Percentiles rank a stretch among this genome's conserved stretches.
These are phyloP conservation scores for Saprolegnia parasitica DNA, from an alignment of 352 stramenopile species.

Conservation along the genomic window DNA sequence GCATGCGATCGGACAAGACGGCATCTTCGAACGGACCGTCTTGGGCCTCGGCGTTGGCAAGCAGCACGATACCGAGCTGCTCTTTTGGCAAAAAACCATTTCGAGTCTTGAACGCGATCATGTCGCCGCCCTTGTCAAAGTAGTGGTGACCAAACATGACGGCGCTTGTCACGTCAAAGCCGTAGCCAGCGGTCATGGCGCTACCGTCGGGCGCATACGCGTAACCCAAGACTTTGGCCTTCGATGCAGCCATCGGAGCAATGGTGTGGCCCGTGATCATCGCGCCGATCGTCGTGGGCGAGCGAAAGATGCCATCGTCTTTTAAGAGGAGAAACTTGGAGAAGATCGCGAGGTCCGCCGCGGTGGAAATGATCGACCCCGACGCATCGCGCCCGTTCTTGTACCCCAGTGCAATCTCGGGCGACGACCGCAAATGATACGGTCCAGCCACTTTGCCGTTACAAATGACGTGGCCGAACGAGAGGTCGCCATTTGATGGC, in stretches of 20 bases:
- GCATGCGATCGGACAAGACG: conserved; percentile 53
- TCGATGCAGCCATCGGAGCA: too few species aligned
- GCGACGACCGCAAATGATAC: conserved; percentile 35
- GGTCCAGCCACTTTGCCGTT: conserved; percentile 42
- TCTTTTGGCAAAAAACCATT: conserved; percentile 46
- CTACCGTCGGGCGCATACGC: conserved; percentile 47
- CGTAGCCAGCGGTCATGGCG: conserved; percentile 54
- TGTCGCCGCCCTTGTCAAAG: conserved; percentile 64
- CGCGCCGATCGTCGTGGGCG: conserved; percentile 39
- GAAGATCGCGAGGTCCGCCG: conserved; percentile 51
- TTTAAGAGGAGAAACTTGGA: conserved; percentile 61
- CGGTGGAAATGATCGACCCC: conserved; percentile 45
- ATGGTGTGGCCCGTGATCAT: conserved; percentile 45
- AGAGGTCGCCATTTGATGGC: conserved; percentile 34
- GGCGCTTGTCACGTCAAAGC: conserved; percentile 52
- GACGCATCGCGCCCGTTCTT: conserved; percentile 33
- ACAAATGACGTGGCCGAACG: conserved; percentile 49
- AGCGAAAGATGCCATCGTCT: conserved; percentile 36
- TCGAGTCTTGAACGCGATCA: conserved; percentile 45
- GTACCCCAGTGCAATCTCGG: neutral
- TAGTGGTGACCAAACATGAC: conserved; percentile 62
- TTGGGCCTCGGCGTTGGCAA: conserved; percentile 51
- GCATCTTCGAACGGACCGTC: conserved; percentile 32
- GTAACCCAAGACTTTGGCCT: conserved; percentile 42
- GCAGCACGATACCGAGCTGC: conserved; percentile 52